phyloP scores from a whole-genome alignment of 352 stramenopile genomes.

The Pelagophyceae sp. region DNA sequence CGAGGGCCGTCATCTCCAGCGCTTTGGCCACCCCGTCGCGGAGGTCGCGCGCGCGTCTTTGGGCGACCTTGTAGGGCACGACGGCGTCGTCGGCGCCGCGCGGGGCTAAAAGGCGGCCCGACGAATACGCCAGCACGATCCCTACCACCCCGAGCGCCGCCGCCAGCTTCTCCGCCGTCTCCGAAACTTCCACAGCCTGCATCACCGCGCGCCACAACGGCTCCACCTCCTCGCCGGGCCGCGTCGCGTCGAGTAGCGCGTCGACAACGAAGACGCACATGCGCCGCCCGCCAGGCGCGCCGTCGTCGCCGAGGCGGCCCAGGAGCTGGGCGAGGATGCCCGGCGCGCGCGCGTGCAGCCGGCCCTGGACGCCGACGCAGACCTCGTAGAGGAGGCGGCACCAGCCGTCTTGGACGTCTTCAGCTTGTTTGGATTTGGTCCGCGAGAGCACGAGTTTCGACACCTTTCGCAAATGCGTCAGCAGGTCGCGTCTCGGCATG shows the following conservation, averaged over 20 bases:
- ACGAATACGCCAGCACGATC: background rate
- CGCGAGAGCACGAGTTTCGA: background rate
- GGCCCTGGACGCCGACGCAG: background rate
- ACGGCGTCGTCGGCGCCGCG: background rate
- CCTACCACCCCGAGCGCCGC: background rate
- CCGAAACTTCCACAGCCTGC: background rate
- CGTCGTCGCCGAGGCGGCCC: no score
- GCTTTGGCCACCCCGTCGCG: background rate
- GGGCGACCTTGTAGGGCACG: background rate
- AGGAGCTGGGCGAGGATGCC: background rate
- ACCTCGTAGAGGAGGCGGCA: background rate
- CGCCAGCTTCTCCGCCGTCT: no score
- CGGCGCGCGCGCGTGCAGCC: background rate
- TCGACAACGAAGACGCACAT: background rate
- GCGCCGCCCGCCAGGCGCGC: no score
- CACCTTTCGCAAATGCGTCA: background rate
- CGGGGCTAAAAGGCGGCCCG: background rate
- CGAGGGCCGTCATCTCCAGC: background rate
- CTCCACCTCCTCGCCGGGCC: slow-evolving; percentile 4
- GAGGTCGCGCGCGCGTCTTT: background rate
- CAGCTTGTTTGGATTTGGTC: background rate
- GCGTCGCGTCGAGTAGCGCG: background rate
- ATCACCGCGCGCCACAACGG: background rate
- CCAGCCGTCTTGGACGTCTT: background rate
- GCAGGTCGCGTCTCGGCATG: background rate